phyloP scores from a whole-genome alignment of 148 eudicot species.

The Rhododendron molle region DNA sequence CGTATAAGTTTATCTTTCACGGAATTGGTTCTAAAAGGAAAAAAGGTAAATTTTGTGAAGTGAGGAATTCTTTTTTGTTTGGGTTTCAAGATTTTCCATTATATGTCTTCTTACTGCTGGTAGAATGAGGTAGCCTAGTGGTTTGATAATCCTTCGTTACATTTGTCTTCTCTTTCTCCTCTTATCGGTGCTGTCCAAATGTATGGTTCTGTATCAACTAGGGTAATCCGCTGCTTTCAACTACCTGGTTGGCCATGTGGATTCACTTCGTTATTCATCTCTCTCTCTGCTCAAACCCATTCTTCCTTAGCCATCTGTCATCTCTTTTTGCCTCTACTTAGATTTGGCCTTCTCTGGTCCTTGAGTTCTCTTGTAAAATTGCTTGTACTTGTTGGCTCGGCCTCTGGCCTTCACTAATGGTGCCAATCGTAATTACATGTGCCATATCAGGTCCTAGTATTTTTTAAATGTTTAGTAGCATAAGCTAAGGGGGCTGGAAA shows the following conservation, averaged over 20 bases:
- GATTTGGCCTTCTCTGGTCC: background rate
- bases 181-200: background rate
- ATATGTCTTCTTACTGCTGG: background rate
- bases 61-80: background rate
- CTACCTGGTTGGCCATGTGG: background rate
- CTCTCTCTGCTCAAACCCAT: background rate
- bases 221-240: background rate
- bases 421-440: background rate
- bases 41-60: background rate
- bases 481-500: background rate
- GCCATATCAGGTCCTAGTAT: background rate
- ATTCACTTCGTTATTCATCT: background rate
- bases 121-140: background rate
- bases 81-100: background rate
- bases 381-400: background rate
- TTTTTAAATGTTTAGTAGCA: background rate
- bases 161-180: background rate
- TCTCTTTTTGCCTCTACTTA: background rate
- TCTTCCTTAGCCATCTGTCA: background rate
- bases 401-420: background rate
- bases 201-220: background rate
- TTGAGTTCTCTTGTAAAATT: background rate
- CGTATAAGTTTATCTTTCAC: background rate
- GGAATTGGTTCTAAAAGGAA: background rate
- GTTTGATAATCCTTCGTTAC: background rate